A percentile compares a stretch with the other conserved stretches of the same genome.
phyloP scores from a whole-genome alignment of 2,329 filamentous ascomycete genomes.

The Cladophialophora psammophila region DNA sequence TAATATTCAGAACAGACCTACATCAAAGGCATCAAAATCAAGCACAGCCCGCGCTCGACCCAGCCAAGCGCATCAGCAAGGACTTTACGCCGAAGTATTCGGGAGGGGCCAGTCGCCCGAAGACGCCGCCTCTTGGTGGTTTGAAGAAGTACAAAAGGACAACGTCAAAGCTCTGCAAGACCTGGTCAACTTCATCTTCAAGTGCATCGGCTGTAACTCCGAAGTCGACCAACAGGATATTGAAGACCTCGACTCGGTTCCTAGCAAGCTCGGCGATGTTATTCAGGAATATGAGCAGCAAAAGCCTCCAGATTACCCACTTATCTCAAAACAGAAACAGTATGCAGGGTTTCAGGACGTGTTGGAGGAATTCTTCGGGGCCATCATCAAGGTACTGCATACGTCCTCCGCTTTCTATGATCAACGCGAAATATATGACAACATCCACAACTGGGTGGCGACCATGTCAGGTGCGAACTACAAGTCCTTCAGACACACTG shows the following conservation, averaged over 20 bases:
- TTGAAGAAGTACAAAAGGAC: conserved; percentile 63
- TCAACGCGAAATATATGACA: conserved; percentile 79
- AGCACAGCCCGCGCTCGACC: conserved; percentile 61
- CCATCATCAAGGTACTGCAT: conserved; percentile 78
- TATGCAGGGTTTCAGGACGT: conserved; percentile 78
- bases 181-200: conserved; percentile 68
- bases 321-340: conserved; percentile 81
- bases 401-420: conserved; percentile 82
- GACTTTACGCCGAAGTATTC: conserved; percentile 69
- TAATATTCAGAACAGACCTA: conserved; percentile 50
- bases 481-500: conserved; percentile 91
- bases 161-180: conserved; percentile 64
- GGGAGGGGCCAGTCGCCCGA: conserved; percentile 62
- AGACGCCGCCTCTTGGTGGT: conserved; percentile 65
- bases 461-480: conserved; percentile 88
- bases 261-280: conserved; percentile 79
- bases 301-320: conserved; percentile 87
- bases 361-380: conserved; percentile 78
- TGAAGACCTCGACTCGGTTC: conserved; percentile 85
- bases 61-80: conserved; percentile 61
- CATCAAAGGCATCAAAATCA: conserved; percentile 50
- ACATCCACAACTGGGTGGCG: conserved; percentile 86
- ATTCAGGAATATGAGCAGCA: conserved; percentile 85
- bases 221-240: conserved; percentile 83
- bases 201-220: conserved; percentile 79